phyloP scores from a whole-genome alignment of 2,329 filamentous ascomycete species.

The Aureobasidium sp. region DNA sequence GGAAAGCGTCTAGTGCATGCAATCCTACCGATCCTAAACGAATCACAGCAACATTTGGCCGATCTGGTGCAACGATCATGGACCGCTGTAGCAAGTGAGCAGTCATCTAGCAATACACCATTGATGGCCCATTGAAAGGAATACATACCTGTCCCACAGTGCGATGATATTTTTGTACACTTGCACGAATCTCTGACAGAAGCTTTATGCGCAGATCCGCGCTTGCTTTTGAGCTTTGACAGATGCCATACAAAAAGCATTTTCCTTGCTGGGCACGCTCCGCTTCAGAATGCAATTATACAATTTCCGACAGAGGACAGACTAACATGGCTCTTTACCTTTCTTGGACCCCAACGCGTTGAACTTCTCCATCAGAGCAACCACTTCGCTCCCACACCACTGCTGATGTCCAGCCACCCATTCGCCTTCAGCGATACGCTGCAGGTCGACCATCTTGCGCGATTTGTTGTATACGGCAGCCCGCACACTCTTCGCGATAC shows the following conservation, averaged over 20 bases:
- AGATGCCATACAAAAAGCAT: not conserved
- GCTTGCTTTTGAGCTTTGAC: not conserved
- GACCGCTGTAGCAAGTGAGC: not conserved
- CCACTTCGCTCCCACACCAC: not conserved
- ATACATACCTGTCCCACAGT: no score
- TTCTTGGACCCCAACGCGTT: not conserved
- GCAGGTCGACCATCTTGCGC: not conserved
- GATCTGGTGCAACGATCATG: not conserved
- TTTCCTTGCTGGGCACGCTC: no score
- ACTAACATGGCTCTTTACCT: no score
- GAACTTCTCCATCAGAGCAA: not conserved
- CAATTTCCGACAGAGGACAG: no score
- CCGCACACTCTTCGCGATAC: conserved; percentile 18
- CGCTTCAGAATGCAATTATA: no score
- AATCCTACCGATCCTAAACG: not conserved
- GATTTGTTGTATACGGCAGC: not conserved
- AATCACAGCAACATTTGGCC: not conserved
- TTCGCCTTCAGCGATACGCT: not conserved
- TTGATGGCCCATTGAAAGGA: not conserved
- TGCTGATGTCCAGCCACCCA: not conserved
- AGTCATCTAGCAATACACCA: not conserved
- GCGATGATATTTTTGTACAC: no score
- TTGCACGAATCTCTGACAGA: not conserved
- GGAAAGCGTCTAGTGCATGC: not conserved
- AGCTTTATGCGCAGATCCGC: not conserved